Evolutionary conservation across 306 rosid genomes (phyloP).

Genomic region (Fragaria ananassa): DNA sequence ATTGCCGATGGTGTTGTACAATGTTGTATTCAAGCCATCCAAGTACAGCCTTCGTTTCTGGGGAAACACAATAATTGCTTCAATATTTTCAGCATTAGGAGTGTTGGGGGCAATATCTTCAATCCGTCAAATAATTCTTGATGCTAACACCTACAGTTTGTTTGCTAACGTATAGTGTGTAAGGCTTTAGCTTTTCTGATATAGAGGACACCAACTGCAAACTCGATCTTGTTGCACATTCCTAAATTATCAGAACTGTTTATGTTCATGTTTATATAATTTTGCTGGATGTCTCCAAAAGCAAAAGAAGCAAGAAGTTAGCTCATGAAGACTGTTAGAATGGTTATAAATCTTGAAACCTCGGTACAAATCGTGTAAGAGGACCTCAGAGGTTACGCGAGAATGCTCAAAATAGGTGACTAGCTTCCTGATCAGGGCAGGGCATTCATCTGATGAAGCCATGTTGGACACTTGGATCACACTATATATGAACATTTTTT

Average conservation of each 20-base stretch:
- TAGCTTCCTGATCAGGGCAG: neutral
- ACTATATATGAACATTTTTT: too few species aligned
- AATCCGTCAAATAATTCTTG: slow-evolving; percentile 60
- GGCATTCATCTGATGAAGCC: too few species aligned
- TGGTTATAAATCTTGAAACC: too few species aligned
- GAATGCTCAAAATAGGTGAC: neutral
- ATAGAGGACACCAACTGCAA: neutral
- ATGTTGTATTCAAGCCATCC: slow-evolving; percentile 74
- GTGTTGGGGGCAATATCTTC: slow-evolving; percentile 61
- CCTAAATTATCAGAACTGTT: too few species aligned
- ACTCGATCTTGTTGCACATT: neutral
- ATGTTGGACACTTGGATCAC: too few species aligned
- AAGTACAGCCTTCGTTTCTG: slow-evolving; percentile 46
- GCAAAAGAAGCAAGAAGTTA: neutral
- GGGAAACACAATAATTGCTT: slow-evolving; percentile 58
- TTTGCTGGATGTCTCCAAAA: neutral
- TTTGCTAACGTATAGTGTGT: slow-evolving; percentile 41
- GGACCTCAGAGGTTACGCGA: neutral
- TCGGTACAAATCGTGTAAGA: too few species aligned
- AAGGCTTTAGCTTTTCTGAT: neutral
- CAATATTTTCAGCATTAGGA: slow-evolving; percentile 36
- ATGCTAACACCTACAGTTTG: slow-evolving; percentile 55
- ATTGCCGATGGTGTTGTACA: slow-evolving; percentile 73
- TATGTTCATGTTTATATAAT: too few species aligned
- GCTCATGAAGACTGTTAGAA: neutral